phyloP scores from a whole-genome alignment of 768 basidiomycete genomes.

The Amanita pallidorosea region DNA sequence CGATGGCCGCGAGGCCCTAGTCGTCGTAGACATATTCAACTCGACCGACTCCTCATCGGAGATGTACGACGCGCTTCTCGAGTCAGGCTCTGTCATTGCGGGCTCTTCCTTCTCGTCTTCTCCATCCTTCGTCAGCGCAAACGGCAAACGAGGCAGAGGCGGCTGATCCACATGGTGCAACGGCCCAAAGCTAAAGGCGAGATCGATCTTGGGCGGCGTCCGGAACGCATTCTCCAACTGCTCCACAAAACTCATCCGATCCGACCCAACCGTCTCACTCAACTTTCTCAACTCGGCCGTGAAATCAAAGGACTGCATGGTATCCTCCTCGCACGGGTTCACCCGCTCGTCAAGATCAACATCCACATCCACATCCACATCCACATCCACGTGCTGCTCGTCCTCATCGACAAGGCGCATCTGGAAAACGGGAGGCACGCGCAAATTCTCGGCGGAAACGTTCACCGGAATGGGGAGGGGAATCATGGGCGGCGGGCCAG shows the following conservation, averaged over 20 bases:
- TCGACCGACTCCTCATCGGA: conserved; percentile 8
- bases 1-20: conserved; percentile 31
- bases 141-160: conserved; percentile 42
- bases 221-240: conserved; percentile 74
- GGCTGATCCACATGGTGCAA: conserved; percentile 25
- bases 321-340: too few relatives aligned
- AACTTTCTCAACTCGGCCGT: conserved; percentile 66
- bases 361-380: too few relatives aligned
- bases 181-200: conserved; percentile 32
- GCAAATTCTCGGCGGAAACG: not conserved
- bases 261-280: conserved; percentile 58
- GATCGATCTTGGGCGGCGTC: conserved; percentile 60
- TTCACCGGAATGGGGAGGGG: not conserved
- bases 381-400: conserved; percentile 11
- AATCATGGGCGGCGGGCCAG: not conserved
- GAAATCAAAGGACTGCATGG: conserved; percentile 77
- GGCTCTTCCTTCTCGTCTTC: conserved; percentile 14
- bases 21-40: conserved; percentile 17
- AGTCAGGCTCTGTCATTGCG: conserved; percentile 9
- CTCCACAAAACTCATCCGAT: conserved; percentile 70
- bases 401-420: conserved; percentile 19
- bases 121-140: conserved; percentile 8
- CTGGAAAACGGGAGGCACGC: conserved; percentile 30
- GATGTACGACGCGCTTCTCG: conserved; percentile 8
- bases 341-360: too few relatives aligned